Conservation (phyloP, 2,329 filamentous ascomycete species). For the Pseudocercospora macadamiae region DNA sequence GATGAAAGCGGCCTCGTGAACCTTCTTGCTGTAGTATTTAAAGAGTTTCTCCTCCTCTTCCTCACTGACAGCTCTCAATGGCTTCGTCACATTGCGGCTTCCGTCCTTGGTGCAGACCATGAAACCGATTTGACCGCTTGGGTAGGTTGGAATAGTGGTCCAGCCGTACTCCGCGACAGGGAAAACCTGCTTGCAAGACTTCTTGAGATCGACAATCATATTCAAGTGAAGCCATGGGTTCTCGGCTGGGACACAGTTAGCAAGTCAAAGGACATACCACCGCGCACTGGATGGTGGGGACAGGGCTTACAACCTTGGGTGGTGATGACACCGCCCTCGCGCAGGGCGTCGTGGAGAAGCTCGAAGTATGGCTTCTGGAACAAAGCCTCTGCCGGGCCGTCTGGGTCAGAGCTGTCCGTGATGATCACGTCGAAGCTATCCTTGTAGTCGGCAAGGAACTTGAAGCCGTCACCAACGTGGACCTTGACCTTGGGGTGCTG, state of each 20-base stretch:
- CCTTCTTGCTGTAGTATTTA: constrained; percentile 96
- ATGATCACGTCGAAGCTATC: constrained; percentile 99
- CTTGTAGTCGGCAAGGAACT: constrained; percentile 96
- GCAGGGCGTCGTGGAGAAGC: constrained; percentile 84
- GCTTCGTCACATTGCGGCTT: constrained; percentile 79
- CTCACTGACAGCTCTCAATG: constrained; percentile 75
- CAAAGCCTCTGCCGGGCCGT: constrained; percentile 91
- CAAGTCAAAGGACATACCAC: constrained; percentile 15
- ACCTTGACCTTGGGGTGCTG: constrained; percentile 87
- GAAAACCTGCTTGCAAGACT: constrained; percentile 96
- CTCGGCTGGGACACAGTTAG: constrained; percentile 67
- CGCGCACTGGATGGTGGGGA: constrained; percentile 43
- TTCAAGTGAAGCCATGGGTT: constrained; percentile 98
- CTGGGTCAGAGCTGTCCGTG: constrained; percentile 96
- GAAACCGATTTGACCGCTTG: constrained; percentile 98
- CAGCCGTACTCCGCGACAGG: constrained; percentile 97
- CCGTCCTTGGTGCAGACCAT: constrained; percentile 99
- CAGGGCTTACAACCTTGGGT: constrained; percentile 99
- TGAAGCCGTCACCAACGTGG: constrained; percentile 96
- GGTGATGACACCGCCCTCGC: constrained; percentile 95
- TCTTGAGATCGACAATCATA: constrained; percentile 92
- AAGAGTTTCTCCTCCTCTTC: constrained; percentile 93
- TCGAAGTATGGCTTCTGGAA: constrained; percentile 99
- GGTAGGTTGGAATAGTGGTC: constrained; percentile 99
- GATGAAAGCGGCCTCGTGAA: constrained; percentile 92